phyloP scores from a whole-genome alignment of 495 filamentous ascomycete species.

The Penicillium cosmopolitanum region DNA sequence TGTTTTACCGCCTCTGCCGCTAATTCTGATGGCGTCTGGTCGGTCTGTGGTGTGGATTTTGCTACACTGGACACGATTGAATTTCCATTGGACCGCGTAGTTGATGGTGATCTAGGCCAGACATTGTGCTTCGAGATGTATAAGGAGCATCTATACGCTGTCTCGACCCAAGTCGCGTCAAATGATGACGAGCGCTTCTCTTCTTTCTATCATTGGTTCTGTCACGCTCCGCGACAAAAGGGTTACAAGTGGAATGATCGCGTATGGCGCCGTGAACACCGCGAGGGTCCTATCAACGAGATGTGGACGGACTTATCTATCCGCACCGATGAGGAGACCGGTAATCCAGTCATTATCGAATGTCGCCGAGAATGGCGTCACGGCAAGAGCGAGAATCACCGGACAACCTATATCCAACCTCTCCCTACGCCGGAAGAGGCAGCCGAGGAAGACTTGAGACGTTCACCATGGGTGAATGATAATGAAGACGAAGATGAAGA shows the following conservation, averaged over 20 bases:
- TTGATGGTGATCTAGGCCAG: slow-evolving; percentile 59
- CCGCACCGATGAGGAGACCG: slow-evolving; percentile 63
- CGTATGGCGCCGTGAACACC: slow-evolving; percentile 69
- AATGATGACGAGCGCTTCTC: slow-evolving; percentile 68
- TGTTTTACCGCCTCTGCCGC: slow-evolving; percentile 32
- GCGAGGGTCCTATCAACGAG: slow-evolving; percentile 77
- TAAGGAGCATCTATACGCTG: slow-evolving; percentile 68
- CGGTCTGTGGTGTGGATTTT: slow-evolving; percentile 59
- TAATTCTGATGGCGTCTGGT: slow-evolving; percentile 52
- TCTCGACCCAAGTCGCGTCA: slow-evolving; percentile 68
- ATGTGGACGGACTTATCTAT: slow-evolving; percentile 72
- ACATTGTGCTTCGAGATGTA: slow-evolving; percentile 75
- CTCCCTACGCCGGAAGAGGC: slow-evolving; percentile 52
- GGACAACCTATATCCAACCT: slow-evolving; percentile 69
- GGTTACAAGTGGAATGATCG: slow-evolving; percentile 29
- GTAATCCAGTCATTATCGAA: slow-evolving; percentile 66
- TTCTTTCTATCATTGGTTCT: slow-evolving; percentile 71
- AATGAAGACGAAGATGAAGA: slow-evolving; percentile 11
- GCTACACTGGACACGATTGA: slow-evolving; percentile 22
- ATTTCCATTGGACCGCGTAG: slow-evolving; percentile 18
- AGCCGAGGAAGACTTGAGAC: background rate
- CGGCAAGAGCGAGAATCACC: slow-evolving; percentile 60
- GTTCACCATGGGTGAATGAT: slow-evolving; percentile 12
- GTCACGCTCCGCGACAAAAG: slow-evolving; percentile 51
- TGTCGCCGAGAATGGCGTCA: slow-evolving; percentile 70